Conservation (phyloP, 441 rosid genomes). For the Arabidopsis lyrata region DNA sequence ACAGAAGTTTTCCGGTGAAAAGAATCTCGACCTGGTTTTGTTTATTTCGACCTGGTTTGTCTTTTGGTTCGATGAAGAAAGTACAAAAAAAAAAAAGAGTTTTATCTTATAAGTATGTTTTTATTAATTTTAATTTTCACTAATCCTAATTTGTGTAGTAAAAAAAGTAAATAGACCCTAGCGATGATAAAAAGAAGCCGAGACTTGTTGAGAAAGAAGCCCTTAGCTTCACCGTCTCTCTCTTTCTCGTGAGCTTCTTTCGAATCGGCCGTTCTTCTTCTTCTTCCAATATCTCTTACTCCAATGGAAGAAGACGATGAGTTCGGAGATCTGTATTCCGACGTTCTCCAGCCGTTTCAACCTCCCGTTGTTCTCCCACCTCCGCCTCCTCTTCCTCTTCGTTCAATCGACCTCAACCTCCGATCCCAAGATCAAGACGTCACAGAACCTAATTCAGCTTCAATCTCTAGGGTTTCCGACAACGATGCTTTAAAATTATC, state of each 20-base stretch:
- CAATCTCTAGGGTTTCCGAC: constrained; percentile 58
- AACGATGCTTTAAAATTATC: constrained; percentile 41
- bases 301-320: constrained; percentile 96
- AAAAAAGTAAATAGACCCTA: constrained; percentile 19
- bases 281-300: constrained; percentile 9
- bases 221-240: constrained; percentile 43
- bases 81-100: background rate
- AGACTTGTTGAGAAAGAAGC: constrained; percentile 39
- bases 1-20: constrained; percentile 36
- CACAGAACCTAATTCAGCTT: constrained; percentile 42
- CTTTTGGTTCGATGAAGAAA: constrained; percentile 20
- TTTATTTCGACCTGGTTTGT: constrained; percentile 16
- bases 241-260: constrained; percentile 32
- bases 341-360: constrained; percentile 69
- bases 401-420: constrained; percentile 67
- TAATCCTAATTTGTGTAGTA: background rate
- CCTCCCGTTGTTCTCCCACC: constrained; percentile 46
- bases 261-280: constrained; percentile 37
- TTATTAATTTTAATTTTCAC: background rate
- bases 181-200: constrained; percentile 41
- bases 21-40: background rate
- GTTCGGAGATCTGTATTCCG: constrained; percentile 98
- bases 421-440: constrained; percentile 46
- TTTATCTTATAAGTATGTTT: background rate
- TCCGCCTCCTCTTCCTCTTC: constrained; percentile 47